Evolutionary conservation across 2,329 filamentous ascomycete species (phyloP).

Genomic region (Colletotrichum horii): DNA sequence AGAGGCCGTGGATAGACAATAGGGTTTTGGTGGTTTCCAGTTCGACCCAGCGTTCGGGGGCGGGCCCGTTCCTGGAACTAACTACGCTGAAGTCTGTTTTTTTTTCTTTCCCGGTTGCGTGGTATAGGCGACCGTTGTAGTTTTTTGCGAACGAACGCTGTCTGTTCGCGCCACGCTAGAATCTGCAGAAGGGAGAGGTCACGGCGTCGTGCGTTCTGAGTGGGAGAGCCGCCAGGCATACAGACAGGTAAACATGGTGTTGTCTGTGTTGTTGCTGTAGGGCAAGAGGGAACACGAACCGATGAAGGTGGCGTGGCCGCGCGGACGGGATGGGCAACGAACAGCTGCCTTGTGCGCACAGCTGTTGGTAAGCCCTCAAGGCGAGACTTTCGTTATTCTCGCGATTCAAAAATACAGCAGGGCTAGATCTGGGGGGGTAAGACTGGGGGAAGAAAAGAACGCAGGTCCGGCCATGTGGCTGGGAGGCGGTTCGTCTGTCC

Average conservation of each 20-base stretch:
- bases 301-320: background rate
- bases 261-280: background rate
- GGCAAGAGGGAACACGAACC: background rate
- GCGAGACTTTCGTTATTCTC: background rate
- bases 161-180: constrained; percentile 16
- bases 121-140: background rate
- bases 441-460: background rate
- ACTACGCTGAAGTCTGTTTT: background rate
- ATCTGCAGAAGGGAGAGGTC: background rate
- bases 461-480: background rate
- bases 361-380: background rate
- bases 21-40: background rate
- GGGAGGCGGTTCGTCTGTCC: background rate
- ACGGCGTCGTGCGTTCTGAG: background rate
- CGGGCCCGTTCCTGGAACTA: background rate
- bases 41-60: background rate
- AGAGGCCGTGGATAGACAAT: background rate
- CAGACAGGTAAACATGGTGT: background rate
- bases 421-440: background rate
- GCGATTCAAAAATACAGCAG: background rate
- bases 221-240: background rate
- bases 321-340: background rate
- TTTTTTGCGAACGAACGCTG: background rate
- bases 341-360: background rate
- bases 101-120: background rate